Evolutionary conservation across 1,284 basidiomycete species (phyloP).

Genomic region (Paramarasmius palmivorus): DNA sequence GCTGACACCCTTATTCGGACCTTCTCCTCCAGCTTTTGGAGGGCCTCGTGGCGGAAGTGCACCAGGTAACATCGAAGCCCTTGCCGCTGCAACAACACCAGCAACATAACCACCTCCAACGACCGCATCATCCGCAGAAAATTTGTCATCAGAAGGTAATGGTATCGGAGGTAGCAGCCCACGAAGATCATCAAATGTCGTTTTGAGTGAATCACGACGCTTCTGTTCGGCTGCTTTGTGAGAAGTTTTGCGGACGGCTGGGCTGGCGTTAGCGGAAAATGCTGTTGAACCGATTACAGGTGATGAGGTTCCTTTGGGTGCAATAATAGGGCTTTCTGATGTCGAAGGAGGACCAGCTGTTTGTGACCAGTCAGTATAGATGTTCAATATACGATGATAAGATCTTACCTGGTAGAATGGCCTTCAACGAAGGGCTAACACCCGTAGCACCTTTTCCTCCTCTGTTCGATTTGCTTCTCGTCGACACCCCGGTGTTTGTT

Average conservation of each 20-base stretch:
- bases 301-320: conserved; percentile 4
- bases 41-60: conserved; percentile 85
- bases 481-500: not conserved
- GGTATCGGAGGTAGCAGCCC: conserved; percentile 86
- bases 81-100: conserved; percentile 13
- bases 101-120: conserved; percentile 14
- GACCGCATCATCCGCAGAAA: conserved; percentile 27
- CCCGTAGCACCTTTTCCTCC: conserved; percentile 12
- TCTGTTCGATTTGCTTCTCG: conserved; percentile 16
- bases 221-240: conserved; percentile 99
- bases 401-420: conserved; percentile 64
- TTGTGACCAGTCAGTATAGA: not conserved
- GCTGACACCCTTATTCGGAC: conserved; percentile 93
- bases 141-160: conserved; percentile 69
- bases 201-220: conserved; percentile 92
- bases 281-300: conserved; percentile 19
- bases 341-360: not conserved
- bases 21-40: conserved; percentile 82
- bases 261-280: conserved; percentile 26
- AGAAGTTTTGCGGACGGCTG: conserved; percentile 75
- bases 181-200: conserved; percentile 94
- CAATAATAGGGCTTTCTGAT: not conserved
- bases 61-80: conserved; percentile 68
- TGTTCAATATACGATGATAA: not conserved
- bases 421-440: conserved; percentile 42